These are phyloP conservation scores for Colletotrichum coccodes DNA, from an alignment of 2,329 filamentous ascomycete genomes.

Conservation along the genomic window DNA sequence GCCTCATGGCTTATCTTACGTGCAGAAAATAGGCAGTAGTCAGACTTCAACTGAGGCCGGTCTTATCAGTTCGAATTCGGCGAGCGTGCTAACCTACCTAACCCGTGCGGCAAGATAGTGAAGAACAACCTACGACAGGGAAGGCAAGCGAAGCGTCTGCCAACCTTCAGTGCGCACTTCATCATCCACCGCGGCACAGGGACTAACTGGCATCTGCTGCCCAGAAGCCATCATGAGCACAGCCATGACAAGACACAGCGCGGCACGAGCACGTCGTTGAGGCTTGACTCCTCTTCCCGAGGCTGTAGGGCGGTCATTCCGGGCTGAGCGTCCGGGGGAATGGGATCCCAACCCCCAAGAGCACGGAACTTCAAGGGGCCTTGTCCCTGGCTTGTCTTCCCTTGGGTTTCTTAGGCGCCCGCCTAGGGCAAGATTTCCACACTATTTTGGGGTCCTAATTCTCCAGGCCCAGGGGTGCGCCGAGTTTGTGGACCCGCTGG, in stretches of 20 bases:
- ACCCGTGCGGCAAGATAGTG: not conserved
- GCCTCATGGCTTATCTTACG: not conserved
- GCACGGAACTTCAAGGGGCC: slow-evolving; percentile 20
- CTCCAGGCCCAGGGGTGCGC: slow-evolving; percentile 5
- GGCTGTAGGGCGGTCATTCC: slow-evolving; percentile 30
- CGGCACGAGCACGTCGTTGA: not conserved
- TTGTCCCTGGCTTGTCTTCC: slow-evolving; percentile 13
- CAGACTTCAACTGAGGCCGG: slow-evolving; percentile 2
- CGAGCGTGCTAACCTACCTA: slow-evolving; percentile 2
- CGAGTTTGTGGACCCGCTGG: not conserved
- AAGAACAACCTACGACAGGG: not conserved
- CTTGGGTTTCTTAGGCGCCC: slow-evolving; percentile 12
- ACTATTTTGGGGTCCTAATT: slow-evolving; percentile 27
- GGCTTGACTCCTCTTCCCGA: slow-evolving; percentile 1
- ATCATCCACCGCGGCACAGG: not conserved
- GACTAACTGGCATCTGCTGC: not conserved
- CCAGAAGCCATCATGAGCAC: slow-evolving; percentile 5
- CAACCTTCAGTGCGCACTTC: not conserved
- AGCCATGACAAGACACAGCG: slow-evolving; percentile 13
- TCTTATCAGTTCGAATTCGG: not conserved
- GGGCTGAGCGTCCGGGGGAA: slow-evolving; percentile 20
- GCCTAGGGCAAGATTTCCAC: slow-evolving; percentile 13
- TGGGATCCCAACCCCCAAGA: slow-evolving; percentile 25
- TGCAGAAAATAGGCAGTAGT: not conserved
- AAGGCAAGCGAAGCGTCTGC: not conserved